phyloP scores from a whole-genome alignment of 352 stramenopile species.

The Globisporangium ultimum region DNA sequence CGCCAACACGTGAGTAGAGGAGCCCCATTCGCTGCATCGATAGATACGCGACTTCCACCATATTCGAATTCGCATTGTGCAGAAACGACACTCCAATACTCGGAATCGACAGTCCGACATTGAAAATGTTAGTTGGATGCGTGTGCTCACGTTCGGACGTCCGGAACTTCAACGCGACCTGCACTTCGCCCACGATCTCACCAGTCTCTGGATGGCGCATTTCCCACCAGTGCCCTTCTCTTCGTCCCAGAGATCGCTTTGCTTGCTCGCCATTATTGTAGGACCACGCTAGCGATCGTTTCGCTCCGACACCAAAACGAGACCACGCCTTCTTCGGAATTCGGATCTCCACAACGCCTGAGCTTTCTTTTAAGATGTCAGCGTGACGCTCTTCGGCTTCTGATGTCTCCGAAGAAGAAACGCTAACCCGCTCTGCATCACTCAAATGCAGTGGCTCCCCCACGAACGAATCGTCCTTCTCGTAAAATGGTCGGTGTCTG shows the following conservation, averaged over 20 bases:
- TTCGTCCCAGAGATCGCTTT: slow-evolving; percentile 57
- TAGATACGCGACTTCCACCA: slow-evolving; percentile 87
- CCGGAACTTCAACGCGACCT: slow-evolving; percentile 82
- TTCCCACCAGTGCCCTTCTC: slow-evolving; percentile 85
- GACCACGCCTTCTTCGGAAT: slow-evolving; percentile 85
- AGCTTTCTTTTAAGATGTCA: slow-evolving; percentile 27
- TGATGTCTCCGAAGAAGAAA: slow-evolving; percentile 64
- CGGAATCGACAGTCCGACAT: slow-evolving; percentile 73
- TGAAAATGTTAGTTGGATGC: slow-evolving; percentile 60
- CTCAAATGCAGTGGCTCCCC: slow-evolving; percentile 48
- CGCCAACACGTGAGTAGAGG: slow-evolving; percentile 71
- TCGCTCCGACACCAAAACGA: slow-evolving; percentile 55
- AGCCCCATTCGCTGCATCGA: slow-evolving; percentile 76
- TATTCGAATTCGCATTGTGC: slow-evolving; percentile 76
- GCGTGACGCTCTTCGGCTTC: slow-evolving; percentile 32
- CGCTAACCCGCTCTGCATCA: slow-evolving; percentile 56
- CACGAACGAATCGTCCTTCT: slow-evolving; percentile 41
- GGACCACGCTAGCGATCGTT: slow-evolving; percentile 71
- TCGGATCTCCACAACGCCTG: slow-evolving; percentile 73
- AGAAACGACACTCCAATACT: slow-evolving; percentile 83
- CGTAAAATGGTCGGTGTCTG: slow-evolving; percentile 41
- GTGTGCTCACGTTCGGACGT: slow-evolving; percentile 54
- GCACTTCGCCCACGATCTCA: slow-evolving; percentile 72
- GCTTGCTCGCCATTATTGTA: slow-evolving; percentile 77
- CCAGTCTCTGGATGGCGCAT: slow-evolving; percentile 73